Base-by-base conservation (phyloP, 2,329 filamentous ascomycete species). In the Emmonsia crescens region DNA sequence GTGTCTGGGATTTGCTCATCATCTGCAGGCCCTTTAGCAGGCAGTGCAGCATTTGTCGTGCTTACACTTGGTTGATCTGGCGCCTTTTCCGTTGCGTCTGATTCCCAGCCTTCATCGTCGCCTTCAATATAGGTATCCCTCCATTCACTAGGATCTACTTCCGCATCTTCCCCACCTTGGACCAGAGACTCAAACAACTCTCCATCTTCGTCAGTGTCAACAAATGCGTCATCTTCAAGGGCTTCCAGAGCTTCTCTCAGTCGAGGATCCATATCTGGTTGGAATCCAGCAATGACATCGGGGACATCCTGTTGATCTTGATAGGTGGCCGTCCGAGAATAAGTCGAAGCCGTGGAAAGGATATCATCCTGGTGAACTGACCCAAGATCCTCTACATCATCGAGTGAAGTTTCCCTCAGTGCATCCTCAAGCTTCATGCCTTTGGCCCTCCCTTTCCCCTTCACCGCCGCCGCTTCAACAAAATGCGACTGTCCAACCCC, bases 181-280 rank as follows among this genome's bases (percentile, higher is more conserved):
- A 89, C 85, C 52, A 96, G 77, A 66, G 87, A 76, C 52, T 83
- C 84, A 74, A 99, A 97, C 59, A 97, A 77, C 61, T 94, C 89
- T n/a, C 94, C 89, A 29, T 86, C 85, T 33, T 83, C 82, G 42
- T 93, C 84, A 6, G 89, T 82, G 57, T 89, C 93, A 1, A 99
- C 92, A 71, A 91, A 99, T 2, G 89, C 93, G 29, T 99, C 94
- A 70, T 99, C 94, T 57, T 99, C 94, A 36, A 99, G 78, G 12
- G 94, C 94, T 75, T 96, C 92, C 29, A 99, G 77, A 5, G 92
- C 91, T 74, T 99, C 94, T 54, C 94, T 84, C 67, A 99, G 74
- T 46, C 93, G 83, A 1, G 92, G 92, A 70, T 99, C 95, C 94
- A 99, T 97, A 71, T 97, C 92, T 6, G 95, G 94, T 75, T 99